Evolutionary conservation across 2,329 filamentous ascomycete species (phyloP), one percentile per base, ranked within the genome.

Genomic region (Alternaria viburni): DNA sequence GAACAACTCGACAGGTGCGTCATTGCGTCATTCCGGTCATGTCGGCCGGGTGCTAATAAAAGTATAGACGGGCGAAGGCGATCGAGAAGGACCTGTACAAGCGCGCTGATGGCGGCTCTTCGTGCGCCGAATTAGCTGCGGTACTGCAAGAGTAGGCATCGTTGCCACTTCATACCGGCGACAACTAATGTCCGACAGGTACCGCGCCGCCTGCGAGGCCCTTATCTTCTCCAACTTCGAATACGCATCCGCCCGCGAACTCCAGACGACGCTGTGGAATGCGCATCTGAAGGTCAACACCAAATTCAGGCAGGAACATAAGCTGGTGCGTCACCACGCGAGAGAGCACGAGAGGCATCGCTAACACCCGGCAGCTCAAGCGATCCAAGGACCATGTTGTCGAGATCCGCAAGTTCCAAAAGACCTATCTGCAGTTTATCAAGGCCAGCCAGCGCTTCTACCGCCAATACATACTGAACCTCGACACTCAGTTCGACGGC

Each of bases 371-470:
- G 19, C 61, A 81, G 85, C 78, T 87, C 81, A 79, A 74, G 65
- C 74, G 86, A 69, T 81, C 81, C 61, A 85, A 84, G 70, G 85
- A 85, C 72, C 85, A 83, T 71, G 83, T 85, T 59, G 87, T 89
- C 49, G 86, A 88, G 80, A 89, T 88, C 73, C 89, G 94, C 67
- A 96, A 93, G 80, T 84, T 95, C 54, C 90, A 92, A 77, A 94
- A 92, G 80, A 86, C 90, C 67, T 98, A 96, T 79, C 84, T 90
- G 61, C 88, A 89, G 69, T 98, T 97, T 78, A 88, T 98, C 71
- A 96, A 95, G 80, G 90, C 90, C 50, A 91, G 93, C 69, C 92
- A 96, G 80, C 89, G 89, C 73, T 97, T 97, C 79, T 98, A 98
- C 84, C 89, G 91, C 74, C 90, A 89, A 69, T 96, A 93, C 74